A percentile compares a stretch with the other conserved stretches of the same genome.
Evolutionary conservation across 805 yeast species (phyloP).

Genomic region (Ogataea dorogensis): DNA sequence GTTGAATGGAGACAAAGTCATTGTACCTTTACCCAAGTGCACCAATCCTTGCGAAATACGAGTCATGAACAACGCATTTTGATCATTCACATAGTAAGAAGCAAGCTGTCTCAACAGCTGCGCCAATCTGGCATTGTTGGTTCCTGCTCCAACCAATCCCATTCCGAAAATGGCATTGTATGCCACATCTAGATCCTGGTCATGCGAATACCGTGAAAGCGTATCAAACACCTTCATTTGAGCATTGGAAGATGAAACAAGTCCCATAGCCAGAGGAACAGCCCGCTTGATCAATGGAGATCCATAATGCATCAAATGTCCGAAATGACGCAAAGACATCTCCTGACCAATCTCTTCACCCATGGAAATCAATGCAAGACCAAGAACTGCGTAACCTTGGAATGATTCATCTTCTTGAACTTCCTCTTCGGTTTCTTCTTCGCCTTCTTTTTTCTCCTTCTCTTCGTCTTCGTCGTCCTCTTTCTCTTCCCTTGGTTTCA

Average conservation of each 20-base stretch:
- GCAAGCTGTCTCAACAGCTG: slow-evolving; percentile 94
- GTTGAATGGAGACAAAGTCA: slow-evolving; percentile 84
- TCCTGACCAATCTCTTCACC: slow-evolving; percentile 98
- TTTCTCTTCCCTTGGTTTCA: slow-evolving; percentile 56
- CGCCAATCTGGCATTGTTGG: slow-evolving; percentile 96
- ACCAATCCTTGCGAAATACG: slow-evolving; percentile 93
- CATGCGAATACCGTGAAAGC: slow-evolving; percentile 93
- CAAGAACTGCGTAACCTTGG: slow-evolving; percentile 90
- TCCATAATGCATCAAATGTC: slow-evolving; percentile 97
- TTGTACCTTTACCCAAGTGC: slow-evolving; percentile 94
- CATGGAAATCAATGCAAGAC: slow-evolving; percentile 91
- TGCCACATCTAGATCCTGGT: slow-evolving; percentile 90
- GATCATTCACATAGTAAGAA: slow-evolving; percentile 84
- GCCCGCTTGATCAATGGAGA: slow-evolving; percentile 86
- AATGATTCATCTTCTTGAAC: slow-evolving; percentile 52
- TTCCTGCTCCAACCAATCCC: slow-evolving; percentile 99
- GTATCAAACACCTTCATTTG: slow-evolving; percentile 97
- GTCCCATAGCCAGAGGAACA: slow-evolving; percentile 97
- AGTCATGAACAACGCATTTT: slow-evolving; percentile 88
- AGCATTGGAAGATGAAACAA: slow-evolving; percentile 89
- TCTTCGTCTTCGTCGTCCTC: slow-evolving; percentile 41
- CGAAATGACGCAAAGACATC: slow-evolving; percentile 95
- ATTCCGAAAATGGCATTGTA: slow-evolving; percentile 91
- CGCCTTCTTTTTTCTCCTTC: slow-evolving; percentile 31
- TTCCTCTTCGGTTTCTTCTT: slow-evolving; percentile 31